Evolutionary conservation across 129 eudicot genomes (phyloP).

Genomic region (Glebionis coronaria): DNA sequence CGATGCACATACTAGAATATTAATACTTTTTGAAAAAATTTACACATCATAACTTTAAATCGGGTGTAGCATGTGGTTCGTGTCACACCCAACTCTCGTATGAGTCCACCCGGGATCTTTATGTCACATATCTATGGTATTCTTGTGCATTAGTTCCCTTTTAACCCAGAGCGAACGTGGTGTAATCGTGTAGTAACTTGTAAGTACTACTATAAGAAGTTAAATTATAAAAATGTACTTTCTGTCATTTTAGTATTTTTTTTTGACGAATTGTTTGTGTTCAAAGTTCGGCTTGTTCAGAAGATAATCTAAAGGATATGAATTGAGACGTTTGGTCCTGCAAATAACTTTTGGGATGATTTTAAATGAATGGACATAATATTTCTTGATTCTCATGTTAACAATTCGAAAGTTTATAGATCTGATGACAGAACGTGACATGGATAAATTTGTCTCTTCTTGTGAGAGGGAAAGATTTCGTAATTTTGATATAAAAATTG

Average conservation of each 20-base stretch:
- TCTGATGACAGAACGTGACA: neutral
- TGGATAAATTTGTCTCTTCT: neutral
- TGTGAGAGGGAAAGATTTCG: neutral
- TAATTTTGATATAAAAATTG: too few species aligned
- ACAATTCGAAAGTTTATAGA: neutral
- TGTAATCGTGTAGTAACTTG: constrained; percentile 1
- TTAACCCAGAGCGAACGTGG: neutral
- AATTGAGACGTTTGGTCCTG: neutral
- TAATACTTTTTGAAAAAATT: too few species aligned
- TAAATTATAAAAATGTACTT: neutral
- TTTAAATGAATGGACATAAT: neutral
- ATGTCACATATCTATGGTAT: neutral
- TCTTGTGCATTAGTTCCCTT: neutral
- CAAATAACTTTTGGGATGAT: neutral
- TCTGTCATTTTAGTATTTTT: neutral
- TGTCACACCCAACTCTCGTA: too few species aligned
- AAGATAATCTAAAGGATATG: too few species aligned
- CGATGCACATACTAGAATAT: too few species aligned
- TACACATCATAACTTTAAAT: too few species aligned
- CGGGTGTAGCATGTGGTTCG: too few species aligned
- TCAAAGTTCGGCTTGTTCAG: neutral
- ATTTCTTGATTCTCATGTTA: neutral
- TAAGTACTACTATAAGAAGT: neutral
- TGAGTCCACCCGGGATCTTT: too few species aligned
- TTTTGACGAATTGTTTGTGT: neutral